Base-by-base conservation (phyloP, 768 basidiomycete genomes). In the Kwoniella mangroviensis region DNA sequence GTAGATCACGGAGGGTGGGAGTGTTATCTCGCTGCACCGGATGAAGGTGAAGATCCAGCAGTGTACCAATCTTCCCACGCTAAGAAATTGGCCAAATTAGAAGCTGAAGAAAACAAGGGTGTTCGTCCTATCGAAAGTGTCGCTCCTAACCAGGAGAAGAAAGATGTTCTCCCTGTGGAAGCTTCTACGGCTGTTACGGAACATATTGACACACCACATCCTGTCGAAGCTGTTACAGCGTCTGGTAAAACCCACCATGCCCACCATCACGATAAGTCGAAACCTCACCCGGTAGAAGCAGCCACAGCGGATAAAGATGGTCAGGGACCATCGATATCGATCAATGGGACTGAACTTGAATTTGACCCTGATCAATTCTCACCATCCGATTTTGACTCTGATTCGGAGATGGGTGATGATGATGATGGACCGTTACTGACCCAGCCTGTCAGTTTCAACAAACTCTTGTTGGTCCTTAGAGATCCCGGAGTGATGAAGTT, bases 21-120 rank as follows among this genome's bases (percentile, higher is more conserved):
- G 90, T 94, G 94, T 79, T 98, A 98, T 83, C 91, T 97, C 88
- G 92, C 94, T 1, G 92, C 93, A 52, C 93, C 96, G 73, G 90
- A 95, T 71, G 94, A 92, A 75, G 93, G 93, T 78, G 94, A 96
- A 72, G 95, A 98, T 82, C 94, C 94, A 15, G 93, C 95, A 1
- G 91, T 97, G 17, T 98, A 96, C 82, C 90, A 93, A 19, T 87
- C 89, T 22, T 86, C 86, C 83, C 85, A 51, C 86, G 86, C 79
- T 86, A 83, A 74, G 56, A 82, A 77, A 82, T 79, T 62, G 49
- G 58, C 26, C 41, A 57, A 68, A 56, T 42, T 56, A 11, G 71
- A 64, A 19, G 72, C 71, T 12, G 57, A 63, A 78, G 76, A 69
- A 1, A 42, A 60, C 17, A 55, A 58, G 21, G 57, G 57, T 41